These are phyloP conservation scores for Croton laevigatus DNA, from an alignment of 441 rosid species.

Conservation along the genomic window DNA sequence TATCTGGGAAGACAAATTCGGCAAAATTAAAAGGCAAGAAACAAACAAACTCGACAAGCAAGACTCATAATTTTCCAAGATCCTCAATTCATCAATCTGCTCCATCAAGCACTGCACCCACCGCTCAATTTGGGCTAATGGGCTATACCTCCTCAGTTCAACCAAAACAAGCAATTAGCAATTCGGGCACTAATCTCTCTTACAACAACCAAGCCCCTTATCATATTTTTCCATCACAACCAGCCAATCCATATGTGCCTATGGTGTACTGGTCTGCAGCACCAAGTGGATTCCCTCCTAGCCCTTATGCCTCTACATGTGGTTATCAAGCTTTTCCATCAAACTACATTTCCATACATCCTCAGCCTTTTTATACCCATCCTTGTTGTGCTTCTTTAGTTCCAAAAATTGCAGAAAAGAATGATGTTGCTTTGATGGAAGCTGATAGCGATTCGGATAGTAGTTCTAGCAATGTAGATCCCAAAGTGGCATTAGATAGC, in stretches of 20 bases:
- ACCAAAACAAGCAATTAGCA: slow-evolving; percentile 20
- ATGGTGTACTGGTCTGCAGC: slow-evolving; percentile 57
- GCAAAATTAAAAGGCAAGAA: slow-evolving; percentile 36
- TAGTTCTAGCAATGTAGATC: slow-evolving; percentile 42
- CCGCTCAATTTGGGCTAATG: slow-evolving; percentile 34
- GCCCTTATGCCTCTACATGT: slow-evolving; percentile 35
- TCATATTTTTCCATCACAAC: slow-evolving; percentile 35
- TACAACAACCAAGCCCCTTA: slow-evolving; percentile 34
- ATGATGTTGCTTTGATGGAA: slow-evolving; percentile 22
- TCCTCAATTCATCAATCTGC: slow-evolving; percentile 28
- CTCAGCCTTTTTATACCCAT: slow-evolving; percentile 34
- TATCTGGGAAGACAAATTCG: slow-evolving; percentile 25
- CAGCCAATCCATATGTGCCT: slow-evolving; percentile 45
- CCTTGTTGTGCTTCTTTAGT: slow-evolving; percentile 23
- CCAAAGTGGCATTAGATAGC: slow-evolving; percentile 24
- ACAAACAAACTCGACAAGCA: slow-evolving; percentile 26
- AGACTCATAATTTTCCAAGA: slow-evolving; percentile 24
- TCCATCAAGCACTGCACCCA: slow-evolving; percentile 24
- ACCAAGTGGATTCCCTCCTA: slow-evolving; percentile 38
- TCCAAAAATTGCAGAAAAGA: slow-evolving; percentile 28
- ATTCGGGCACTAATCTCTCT: slow-evolving; percentile 21
- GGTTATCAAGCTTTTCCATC: slow-evolving; percentile 35
- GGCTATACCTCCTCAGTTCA: slow-evolving; percentile 33
- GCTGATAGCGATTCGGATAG: slow-evolving; percentile 36
- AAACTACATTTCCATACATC: slow-evolving; percentile 34